Percentiles rank a stretch among this genome's conserved stretches.
Conservation (phyloP, 768 basidiomycete genomes). For the Tulasnella sp. region DNA sequence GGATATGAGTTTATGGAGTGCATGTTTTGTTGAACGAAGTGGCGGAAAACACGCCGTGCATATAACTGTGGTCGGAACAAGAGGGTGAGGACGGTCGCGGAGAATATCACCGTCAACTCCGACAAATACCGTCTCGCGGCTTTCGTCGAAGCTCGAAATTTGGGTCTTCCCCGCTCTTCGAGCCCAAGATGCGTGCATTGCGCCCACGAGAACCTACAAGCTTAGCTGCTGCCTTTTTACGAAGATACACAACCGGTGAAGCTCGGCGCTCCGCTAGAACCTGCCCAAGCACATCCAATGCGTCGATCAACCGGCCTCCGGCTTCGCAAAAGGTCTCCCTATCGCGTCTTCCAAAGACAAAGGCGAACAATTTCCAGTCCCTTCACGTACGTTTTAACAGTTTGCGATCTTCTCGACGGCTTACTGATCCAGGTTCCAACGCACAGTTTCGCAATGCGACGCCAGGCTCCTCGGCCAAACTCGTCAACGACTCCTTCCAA, state of each 20-base stretch:
- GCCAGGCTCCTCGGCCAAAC: conserved; percentile 1
- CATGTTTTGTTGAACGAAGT: background rate
- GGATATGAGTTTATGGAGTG: background rate
- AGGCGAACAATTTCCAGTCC: background rate
- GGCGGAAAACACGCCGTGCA: background rate
- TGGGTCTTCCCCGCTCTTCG: background rate
- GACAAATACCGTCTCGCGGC: background rate
- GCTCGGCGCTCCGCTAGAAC: background rate
- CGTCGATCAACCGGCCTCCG: background rate
- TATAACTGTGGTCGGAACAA: background rate
- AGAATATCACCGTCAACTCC: background rate
- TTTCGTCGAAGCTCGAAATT: background rate
- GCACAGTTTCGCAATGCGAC: conserved; percentile 13
- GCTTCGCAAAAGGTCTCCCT: background rate
- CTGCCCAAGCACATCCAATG: background rate
- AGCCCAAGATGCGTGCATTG: background rate
- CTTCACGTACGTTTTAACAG: background rate
- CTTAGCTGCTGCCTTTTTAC: background rate
- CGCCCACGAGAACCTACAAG: background rate
- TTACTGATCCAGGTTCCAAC: background rate
- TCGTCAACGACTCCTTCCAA: conserved; percentile 4
- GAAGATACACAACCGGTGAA: background rate
- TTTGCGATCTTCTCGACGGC: background rate
- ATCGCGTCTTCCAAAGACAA: background rate
- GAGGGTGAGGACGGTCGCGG: background rate